These are phyloP conservation scores for Ichthyophthirius multifiliis DNA, from an alignment of 169 alveolate genomes.

Conservation along the genomic window DNA sequence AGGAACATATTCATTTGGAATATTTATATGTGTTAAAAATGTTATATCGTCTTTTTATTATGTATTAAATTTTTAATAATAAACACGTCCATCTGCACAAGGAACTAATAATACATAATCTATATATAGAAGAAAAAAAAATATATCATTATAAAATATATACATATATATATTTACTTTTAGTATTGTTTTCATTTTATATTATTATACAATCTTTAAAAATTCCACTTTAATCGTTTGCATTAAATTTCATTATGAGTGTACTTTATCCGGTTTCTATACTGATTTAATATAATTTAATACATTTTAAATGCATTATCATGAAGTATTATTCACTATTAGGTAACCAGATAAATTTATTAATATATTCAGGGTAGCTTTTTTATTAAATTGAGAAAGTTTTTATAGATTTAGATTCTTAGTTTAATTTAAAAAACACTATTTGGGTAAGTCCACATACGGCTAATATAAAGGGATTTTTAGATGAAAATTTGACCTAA, in stretches of 20 bases:
- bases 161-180: neutral
- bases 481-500: neutral
- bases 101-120: neutral
- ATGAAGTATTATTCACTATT: neutral
- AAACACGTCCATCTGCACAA: neutral
- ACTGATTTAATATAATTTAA: neutral
- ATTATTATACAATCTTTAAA: neutral
- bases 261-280: neutral
- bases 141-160: too few species aligned
- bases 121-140: neutral
- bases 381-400: neutral
- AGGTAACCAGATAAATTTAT: neutral
- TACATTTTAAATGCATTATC: neutral
- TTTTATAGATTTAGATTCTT: neutral
- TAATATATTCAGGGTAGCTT: neutral
- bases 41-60: neutral
- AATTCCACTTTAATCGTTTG: conserved; percentile 1
- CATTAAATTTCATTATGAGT: neutral
- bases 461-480: neutral
- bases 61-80: neutral
- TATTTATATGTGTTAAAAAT: neutral
- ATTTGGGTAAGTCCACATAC: neutral
- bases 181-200: neutral
- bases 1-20: neutral
- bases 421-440: neutral